phyloP scores from a whole-genome alignment of 2,329 filamentous ascomycete genomes.

The Exophiala oligosperma region DNA sequence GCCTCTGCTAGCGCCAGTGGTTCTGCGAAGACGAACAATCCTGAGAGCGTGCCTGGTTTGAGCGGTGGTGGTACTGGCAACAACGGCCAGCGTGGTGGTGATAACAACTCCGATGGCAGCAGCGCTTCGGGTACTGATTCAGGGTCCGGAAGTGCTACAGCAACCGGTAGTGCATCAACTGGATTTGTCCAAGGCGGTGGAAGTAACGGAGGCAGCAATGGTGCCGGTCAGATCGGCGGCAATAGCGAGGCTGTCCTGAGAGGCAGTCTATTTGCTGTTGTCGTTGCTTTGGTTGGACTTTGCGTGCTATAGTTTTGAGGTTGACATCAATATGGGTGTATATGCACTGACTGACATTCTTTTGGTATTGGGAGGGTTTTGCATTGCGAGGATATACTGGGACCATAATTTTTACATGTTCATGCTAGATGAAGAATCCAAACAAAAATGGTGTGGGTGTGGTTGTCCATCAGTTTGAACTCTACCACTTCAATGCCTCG shows the following conservation, averaged over 20 bases:
- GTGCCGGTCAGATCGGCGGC: slow-evolving; percentile 18
- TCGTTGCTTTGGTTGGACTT: slow-evolving; percentile 48
- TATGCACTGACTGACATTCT: neutral
- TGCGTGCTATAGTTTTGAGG: slow-evolving; percentile 39
- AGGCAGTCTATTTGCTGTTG: slow-evolving; percentile 48
- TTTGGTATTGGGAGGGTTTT: neutral
- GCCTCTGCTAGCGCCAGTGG: slow-evolving; percentile 34
- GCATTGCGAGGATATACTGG: slow-evolving; percentile 3
- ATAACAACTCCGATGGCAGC: slow-evolving; percentile 30
- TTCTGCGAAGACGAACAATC: slow-evolving; percentile 38
- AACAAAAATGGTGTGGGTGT: neutral
- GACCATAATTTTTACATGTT: neutral
- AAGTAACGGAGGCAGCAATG: slow-evolving; percentile 16
- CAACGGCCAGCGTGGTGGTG: slow-evolving; percentile 31
- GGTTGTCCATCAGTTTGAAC: no score
- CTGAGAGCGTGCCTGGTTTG: slow-evolving; percentile 50
- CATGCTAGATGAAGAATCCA: neutral
- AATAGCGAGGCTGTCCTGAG: slow-evolving; percentile 41
- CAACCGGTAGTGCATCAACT: slow-evolving; percentile 25
- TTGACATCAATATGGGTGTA: no score
- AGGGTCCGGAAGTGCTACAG: slow-evolving; percentile 11
- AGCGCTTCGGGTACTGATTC: slow-evolving; percentile 1
- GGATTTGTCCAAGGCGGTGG: slow-evolving; percentile 30
- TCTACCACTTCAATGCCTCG: no score
- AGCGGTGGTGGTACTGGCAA: slow-evolving; percentile 50